Evolutionary conservation across 1,284 basidiomycete species (phyloP), one percentile per base, ranked within the genome.

Genomic region (Pseudozyma hubeiensis): DNA sequence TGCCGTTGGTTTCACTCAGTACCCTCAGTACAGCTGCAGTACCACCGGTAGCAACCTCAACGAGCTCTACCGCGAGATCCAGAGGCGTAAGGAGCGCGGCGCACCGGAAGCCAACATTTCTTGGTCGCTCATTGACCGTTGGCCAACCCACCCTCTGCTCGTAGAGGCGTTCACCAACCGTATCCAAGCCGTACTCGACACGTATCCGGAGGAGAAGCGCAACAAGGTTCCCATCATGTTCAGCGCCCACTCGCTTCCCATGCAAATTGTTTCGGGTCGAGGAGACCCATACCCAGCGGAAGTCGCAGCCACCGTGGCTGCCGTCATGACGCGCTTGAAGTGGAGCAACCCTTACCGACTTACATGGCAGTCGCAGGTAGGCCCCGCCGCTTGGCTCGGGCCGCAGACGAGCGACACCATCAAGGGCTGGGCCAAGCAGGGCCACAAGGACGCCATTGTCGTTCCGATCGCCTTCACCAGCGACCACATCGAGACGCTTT

Each of bases 401-500:
- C 94, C 94, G 86, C 95, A 99, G 86, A 99, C 97, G 0, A 88
- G 89, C 39, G 93, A 94, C 60, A 92, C 94, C 35, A 86, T 99
- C 82, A 94, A 97, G 84, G 97, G 96, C 13, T 89, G 97, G 54
- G 93, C 93, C 41, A 90, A 93, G 71, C 87, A 93, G 47, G 94
- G 94, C 17, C 89, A 90, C 84, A 97, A 96, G 86, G 90, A 89
- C 75, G 90, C 90, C n/a, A 88, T 97, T 53, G 88, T 97, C 35
- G 90, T 99, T 2, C 97, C 97, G 1, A 94, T 99, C 70, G 96
- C 97, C 17, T 99, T 99, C 86, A 99, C 97, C 17, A 94, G 91
- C 84, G 97, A 99, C 86, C 97, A 99, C 85, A 98, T 99, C 82
- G 97, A 99, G 87, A 99, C 97, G 29, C 88, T 99, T 48, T 99